These are phyloP conservation scores for Nakazawaea anatomiae DNA, from an alignment of 805 yeast genomes.

Conservation along the genomic window DNA sequence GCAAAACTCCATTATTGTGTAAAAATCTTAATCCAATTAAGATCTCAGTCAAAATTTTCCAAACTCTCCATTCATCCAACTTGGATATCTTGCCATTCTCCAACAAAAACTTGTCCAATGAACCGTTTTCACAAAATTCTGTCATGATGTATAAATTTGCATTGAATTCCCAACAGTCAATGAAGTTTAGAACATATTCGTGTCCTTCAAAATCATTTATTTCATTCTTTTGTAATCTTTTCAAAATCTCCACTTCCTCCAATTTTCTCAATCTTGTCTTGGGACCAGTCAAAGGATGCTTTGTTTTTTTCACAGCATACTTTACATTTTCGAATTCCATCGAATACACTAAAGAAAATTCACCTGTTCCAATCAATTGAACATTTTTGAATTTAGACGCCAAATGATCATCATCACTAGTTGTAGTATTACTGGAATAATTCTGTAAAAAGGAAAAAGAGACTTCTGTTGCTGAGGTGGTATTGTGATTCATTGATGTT, in stretches of 20 bases:
- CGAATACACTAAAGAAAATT: constrained; percentile 83
- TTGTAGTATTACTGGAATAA: not conserved
- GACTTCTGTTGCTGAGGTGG: constrained; percentile 12
- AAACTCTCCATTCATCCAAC: constrained; percentile 93
- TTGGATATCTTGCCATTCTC: constrained; percentile 72
- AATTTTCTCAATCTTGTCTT: constrained; percentile 55
- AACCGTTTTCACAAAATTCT: constrained; percentile 90
- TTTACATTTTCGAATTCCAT: constrained; percentile 62
- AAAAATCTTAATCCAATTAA: constrained; percentile 74
- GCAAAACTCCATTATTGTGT: constrained; percentile 72
- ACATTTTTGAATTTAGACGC: constrained; percentile 58
- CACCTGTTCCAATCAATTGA: constrained; percentile 73
- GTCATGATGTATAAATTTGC: constrained; percentile 85
- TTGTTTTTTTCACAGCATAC: constrained; percentile 86
- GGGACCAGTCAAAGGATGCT: constrained; percentile 53
- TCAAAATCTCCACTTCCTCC: constrained; percentile 74
- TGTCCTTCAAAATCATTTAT: constrained; percentile 51
- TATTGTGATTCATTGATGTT: constrained; percentile 1
- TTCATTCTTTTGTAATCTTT: constrained; percentile 32
- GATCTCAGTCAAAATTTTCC: constrained; percentile 90
- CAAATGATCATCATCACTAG: constrained; percentile 34
- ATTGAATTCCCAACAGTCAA: constrained; percentile 81
- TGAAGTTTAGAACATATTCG: constrained; percentile 71
- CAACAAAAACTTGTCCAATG: constrained; percentile 70
- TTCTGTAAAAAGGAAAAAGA: constrained; percentile 9